Evolutionary conservation across 2,329 filamentous ascomycete species (phyloP).

Genomic region (Xylariales sp.): DNA sequence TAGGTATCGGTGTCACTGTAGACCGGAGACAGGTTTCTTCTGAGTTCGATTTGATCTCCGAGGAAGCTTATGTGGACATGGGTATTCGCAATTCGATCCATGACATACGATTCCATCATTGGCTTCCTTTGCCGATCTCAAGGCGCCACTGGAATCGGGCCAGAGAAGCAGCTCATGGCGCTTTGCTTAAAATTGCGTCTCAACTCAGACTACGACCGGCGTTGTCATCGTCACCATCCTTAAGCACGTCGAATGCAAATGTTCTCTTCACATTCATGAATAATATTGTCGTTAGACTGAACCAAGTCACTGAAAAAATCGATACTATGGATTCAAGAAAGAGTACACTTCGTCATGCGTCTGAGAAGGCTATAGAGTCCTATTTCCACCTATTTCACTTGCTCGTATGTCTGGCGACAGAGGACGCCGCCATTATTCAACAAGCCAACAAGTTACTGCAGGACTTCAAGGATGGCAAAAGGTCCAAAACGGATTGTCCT

Average conservation of each 20-base stretch:
- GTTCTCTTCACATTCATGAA: constrained; percentile 63
- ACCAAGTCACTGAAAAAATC: constrained; percentile 52
- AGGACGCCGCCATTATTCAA: constrained; percentile 50
- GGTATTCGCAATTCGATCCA: constrained; percentile 56
- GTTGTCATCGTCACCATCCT: neutral
- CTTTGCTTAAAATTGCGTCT: constrained; percentile 47
- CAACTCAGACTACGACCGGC: constrained; percentile 37
- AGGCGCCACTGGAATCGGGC: constrained; percentile 58
- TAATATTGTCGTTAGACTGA: constrained; percentile 62
- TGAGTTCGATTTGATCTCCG: constrained; percentile 62
- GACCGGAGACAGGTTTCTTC: constrained; percentile 52
- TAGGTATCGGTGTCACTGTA: constrained; percentile 57
- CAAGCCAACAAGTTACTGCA: constrained; percentile 56
- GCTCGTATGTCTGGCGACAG: constrained; percentile 59
- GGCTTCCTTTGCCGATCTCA: constrained; percentile 61
- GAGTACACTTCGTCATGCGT: constrained; percentile 59
- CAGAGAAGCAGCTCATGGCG: constrained; percentile 41
- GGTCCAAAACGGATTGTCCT: constrained; percentile 56
- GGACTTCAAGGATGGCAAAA: constrained; percentile 54
- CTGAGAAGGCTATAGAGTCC: constrained; percentile 64
- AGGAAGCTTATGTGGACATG: constrained; percentile 54
- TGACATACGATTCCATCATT: constrained; percentile 54
- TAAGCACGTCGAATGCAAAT: constrained; percentile 44
- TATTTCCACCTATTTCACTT: constrained; percentile 66
- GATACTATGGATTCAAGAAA: constrained; percentile 39